Evolutionary conservation across 2,329 filamentous ascomycete genomes (phyloP), one percentile per base, ranked within the genome.

Genomic region (Cladosporium colombiae): DNA sequence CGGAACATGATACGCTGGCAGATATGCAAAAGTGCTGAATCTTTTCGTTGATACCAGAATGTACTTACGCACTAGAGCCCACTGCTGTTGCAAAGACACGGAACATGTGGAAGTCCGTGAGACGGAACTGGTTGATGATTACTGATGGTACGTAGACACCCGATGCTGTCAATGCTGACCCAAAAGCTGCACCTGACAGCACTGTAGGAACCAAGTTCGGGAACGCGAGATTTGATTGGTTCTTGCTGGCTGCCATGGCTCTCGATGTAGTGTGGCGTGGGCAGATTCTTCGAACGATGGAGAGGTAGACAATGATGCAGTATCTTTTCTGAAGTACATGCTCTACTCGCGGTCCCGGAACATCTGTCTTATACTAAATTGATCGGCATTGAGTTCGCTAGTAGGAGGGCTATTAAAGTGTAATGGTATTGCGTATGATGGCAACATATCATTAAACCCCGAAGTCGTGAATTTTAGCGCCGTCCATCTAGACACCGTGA

Each of bases 31-130:
- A 44, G 5, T n/a, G 18, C 8, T n/a, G 13, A 14, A 3, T 7
- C 5, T 11, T 23, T 4, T 23, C 5, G 50, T n/a, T 23, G 21
- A 0, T 29, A 31, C 46, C 0, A 37, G 27, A 57, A 29, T 62
- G 62, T 33, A 78, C 86, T 74, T 81, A 89, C 85, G 85, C 84
- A 77, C 86, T 89, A 70, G 81, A 82, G 29, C 85, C 87, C 11
- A 86, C 86, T 3, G 88, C 89, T 1, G 85, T 82, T 4, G 90
- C 76, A 71, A 91, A 90, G 11, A 83, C 82, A 75, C 89, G 84
- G 33, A 88, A 74, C 88, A 91, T 90, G 73, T 88, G 86, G 76
- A 85, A 89, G 72, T 88, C 83, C 57, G 82, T 77, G 55, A 89
- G 78, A 27, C 79, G 81, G 78, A 91, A 83, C 78, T 91, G 89